Conservation (phyloP, 2,329 filamentous ascomycete genomes). For the Beauveria asiatica region DNA sequence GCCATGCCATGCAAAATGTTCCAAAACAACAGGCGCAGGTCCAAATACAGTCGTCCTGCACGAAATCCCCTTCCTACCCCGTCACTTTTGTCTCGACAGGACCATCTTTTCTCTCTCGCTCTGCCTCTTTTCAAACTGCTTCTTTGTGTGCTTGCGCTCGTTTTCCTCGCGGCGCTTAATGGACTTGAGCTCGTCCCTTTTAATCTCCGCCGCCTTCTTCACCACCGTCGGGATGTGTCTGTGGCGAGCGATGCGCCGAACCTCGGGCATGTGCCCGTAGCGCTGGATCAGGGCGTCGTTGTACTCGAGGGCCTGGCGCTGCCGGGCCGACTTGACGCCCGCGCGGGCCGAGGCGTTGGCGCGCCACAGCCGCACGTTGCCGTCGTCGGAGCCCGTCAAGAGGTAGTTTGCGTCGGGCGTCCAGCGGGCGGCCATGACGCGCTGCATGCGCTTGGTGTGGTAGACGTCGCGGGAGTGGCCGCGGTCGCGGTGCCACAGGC, state of each 20-base stretch:
- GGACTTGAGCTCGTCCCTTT: slow-evolving; percentile 75
- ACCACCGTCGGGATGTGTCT: slow-evolving; percentile 85
- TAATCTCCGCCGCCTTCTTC: slow-evolving; percentile 95
- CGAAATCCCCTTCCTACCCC: neutral
- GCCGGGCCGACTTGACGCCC: slow-evolving; percentile 75
- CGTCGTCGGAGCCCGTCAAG: slow-evolving; percentile 86
- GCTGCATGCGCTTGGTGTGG: slow-evolving; percentile 96
- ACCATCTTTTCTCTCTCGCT: slow-evolving; percentile 92
- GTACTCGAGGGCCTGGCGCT: slow-evolving; percentile 86
- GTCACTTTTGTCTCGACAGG: slow-evolving; percentile 52
- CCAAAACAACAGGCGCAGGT: slow-evolving; percentile 2
- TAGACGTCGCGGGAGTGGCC: slow-evolving; percentile 90
- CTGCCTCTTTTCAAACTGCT: slow-evolving; percentile 64
- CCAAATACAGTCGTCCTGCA: neutral
- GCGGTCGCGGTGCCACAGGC: slow-evolving; percentile 71
- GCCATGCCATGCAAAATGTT: slow-evolving; percentile 13
- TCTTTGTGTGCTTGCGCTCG: slow-evolving; percentile 81
- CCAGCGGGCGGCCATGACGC: slow-evolving; percentile 78
- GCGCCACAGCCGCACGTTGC: slow-evolving; percentile 81
- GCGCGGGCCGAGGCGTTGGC: slow-evolving; percentile 74
- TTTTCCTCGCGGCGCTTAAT: slow-evolving; percentile 93
- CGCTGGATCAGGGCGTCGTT: slow-evolving; percentile 75
- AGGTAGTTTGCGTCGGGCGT: slow-evolving; percentile 87
- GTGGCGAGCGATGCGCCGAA: slow-evolving; percentile 81
- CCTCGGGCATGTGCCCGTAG: slow-evolving; percentile 94